Evolutionary conservation across 805 yeast species (phyloP).

Genomic region (Brettanomyces nanus): DNA sequence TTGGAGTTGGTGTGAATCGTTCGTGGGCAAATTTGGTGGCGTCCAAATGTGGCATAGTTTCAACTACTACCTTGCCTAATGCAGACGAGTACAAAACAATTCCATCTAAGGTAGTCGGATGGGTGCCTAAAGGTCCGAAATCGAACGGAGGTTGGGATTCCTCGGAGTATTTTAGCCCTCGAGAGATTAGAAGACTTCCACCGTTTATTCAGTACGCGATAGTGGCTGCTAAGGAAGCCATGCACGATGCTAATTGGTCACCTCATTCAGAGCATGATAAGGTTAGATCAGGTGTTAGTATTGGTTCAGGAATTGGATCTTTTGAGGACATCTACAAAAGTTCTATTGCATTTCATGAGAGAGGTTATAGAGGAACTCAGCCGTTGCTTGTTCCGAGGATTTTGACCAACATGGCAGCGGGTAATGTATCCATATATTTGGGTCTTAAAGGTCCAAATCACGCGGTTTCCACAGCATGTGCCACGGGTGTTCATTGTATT

Average conservation of each 20-base stretch:
- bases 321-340: slow-evolving; percentile 65
- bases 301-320: slow-evolving; percentile 92
- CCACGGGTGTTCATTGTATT: slow-evolving; percentile 88
- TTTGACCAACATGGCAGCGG: slow-evolving; percentile 90
- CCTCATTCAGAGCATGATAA: slow-evolving; percentile 30
- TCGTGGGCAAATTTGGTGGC: slow-evolving; percentile 49
- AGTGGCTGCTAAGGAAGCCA: slow-evolving; percentile 70
- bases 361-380: slow-evolving; percentile 63
- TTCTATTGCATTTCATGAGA: slow-evolving; percentile 37
- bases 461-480: slow-evolving; percentile 89
- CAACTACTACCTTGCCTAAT: slow-evolving; percentile 39
- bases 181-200: slow-evolving; percentile 57
- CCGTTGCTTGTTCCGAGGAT: slow-evolving; percentile 84
- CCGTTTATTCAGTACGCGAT: slow-evolving; percentile 71
- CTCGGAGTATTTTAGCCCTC: slow-evolving; percentile 36
- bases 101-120: slow-evolving; percentile 71
- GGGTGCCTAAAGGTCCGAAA: slow-evolving; percentile 40
- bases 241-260: slow-evolving; percentile 54
- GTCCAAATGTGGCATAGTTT: slow-evolving; percentile 49
- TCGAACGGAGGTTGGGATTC: slow-evolving; percentile 45
- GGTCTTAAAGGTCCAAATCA: slow-evolving; percentile 82
- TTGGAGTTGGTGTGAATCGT: slow-evolving; percentile 58
- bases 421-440: slow-evolving; percentile 73
- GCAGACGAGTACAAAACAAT: slow-evolving; percentile 41
- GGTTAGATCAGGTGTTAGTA: slow-evolving; percentile 58